phyloP scores from a whole-genome alignment of 345 rosid genomes.

The Punica granatum region DNA sequence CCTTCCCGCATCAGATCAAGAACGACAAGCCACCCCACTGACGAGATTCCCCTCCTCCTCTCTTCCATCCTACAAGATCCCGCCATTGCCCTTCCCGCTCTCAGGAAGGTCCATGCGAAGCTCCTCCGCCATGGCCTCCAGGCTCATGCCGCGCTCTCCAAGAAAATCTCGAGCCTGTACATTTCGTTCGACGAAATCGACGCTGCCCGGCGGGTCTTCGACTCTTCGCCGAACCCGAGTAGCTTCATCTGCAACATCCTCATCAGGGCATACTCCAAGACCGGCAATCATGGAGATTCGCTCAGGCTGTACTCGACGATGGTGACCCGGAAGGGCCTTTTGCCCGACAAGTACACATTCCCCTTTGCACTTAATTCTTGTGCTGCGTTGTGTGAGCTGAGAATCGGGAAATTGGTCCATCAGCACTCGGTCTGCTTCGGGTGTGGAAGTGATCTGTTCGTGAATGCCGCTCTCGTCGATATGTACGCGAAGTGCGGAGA shows the following conservation, averaged over 20 bases:
- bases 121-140: conserved; percentile 5
- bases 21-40: not conserved
- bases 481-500: conserved; percentile 57
- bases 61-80: not conserved
- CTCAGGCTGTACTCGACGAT: conserved; percentile 26
- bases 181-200: conserved; percentile 10
- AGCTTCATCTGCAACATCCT: conserved; percentile 39
- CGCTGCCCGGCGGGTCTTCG: conserved; percentile 43
- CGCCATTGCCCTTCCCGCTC: not conserved
- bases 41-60: not conserved
- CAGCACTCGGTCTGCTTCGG: conserved; percentile 26
- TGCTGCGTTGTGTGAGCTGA: conserved; percentile 26
- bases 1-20: not conserved
- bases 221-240: conserved; percentile 33
- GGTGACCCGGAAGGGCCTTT: conserved; percentile 14
- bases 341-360: conserved; percentile 41
- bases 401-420: conserved; percentile 36
- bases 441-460: conserved; percentile 30
- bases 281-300: conserved; percentile 23
- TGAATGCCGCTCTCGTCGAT: conserved; percentile 41
- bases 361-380: conserved; percentile 44
- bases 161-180: conserved; percentile 9
- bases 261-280: conserved; percentile 35
- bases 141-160: not conserved
- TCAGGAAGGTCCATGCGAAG: conserved; percentile 2